Evolutionary conservation across 306 rosid genomes (phyloP).

Genomic region (Quercus mongolica): DNA sequence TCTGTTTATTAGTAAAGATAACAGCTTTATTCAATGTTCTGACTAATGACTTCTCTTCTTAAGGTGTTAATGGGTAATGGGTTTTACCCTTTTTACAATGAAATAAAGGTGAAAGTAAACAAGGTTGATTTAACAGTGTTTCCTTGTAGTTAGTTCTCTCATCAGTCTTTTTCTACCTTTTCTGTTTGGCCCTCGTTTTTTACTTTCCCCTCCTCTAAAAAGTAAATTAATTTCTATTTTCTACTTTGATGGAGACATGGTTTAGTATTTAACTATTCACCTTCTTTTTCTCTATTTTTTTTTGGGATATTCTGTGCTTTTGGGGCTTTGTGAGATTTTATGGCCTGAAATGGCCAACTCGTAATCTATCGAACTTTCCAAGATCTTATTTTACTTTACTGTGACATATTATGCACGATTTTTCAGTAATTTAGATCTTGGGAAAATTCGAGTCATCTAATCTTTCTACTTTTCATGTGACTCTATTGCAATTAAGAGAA

Average conservation of each 20-base stretch:
- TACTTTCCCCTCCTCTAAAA: slow-evolving; percentile 29
- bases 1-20: slow-evolving; percentile 28
- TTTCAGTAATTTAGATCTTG: not conserved
- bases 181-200: slow-evolving; percentile 23
- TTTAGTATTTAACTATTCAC: slow-evolving; percentile 29
- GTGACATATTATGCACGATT: not conserved
- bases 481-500: not conserved
- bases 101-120: slow-evolving; percentile 28
- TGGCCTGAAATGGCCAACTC: not conserved
- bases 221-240: slow-evolving; percentile 29
- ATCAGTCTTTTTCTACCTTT: slow-evolving; percentile 40
- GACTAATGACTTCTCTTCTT: not conserved
- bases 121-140: slow-evolving; percentile 39
- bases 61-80: slow-evolving; percentile 15
- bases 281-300: not conserved
- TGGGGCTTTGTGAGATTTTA: slow-evolving; percentile 19
- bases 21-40: slow-evolving; percentile 26
- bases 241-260: slow-evolving; percentile 33
- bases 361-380: not conserved
- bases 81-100: slow-evolving; percentile 8
- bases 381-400: not conserved
- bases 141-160: slow-evolving; percentile 33
- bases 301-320: slow-evolving; percentile 40
- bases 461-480: not conserved
- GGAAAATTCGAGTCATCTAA: not conserved